These are phyloP conservation scores for Amylocarpus encephaloides DNA, from an alignment of 2,329 filamentous ascomycete genomes.

Conservation along the genomic window DNA sequence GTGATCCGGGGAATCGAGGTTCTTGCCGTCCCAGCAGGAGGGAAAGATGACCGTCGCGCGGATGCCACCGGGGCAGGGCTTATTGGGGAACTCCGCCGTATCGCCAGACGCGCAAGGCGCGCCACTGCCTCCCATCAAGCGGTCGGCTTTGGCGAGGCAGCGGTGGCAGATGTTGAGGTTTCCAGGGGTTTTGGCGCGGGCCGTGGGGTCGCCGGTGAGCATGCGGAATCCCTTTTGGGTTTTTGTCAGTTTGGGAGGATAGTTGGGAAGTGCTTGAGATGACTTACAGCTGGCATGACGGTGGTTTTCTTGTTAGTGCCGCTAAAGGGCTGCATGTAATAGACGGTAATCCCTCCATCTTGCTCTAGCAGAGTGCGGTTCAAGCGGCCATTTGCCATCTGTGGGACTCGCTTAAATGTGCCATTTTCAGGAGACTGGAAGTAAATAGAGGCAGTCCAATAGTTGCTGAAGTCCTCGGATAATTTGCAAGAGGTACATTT, in stretches of 20 bases:
- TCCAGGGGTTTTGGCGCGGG: conserved; percentile 40
- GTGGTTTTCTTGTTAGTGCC: conserved; percentile 11
- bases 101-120: conserved; percentile 33
- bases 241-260: not conserved
- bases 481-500: conserved; percentile 17
- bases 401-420: conserved; percentile 14
- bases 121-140: conserved; percentile 30
- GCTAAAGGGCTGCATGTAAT: conserved; percentile 40
- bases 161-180: conserved; percentile 48
- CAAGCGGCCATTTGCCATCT: conserved; percentile 14
- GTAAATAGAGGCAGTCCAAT: conserved; percentile 21
- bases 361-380: conserved; percentile 13
- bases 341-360: conserved; percentile 46
- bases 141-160: conserved; percentile 38
- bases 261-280: not conserved
- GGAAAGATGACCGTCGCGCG: conserved; percentile 52
- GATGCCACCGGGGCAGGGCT: conserved; percentile 45
- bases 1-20: conserved; percentile 49
- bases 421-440: conserved; percentile 14
- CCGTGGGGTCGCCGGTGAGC: conserved; percentile 51
- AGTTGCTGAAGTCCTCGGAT: conserved; percentile 20
- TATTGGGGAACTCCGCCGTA: conserved; percentile 44
- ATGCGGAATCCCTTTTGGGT: conserved; percentile 55
- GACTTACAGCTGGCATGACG: conserved; percentile 1
- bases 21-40: conserved; percentile 55